Base-by-base conservation (phyloP, 2,329 filamentous ascomycete species). In the Arthrobotrys sinensis region DNA sequence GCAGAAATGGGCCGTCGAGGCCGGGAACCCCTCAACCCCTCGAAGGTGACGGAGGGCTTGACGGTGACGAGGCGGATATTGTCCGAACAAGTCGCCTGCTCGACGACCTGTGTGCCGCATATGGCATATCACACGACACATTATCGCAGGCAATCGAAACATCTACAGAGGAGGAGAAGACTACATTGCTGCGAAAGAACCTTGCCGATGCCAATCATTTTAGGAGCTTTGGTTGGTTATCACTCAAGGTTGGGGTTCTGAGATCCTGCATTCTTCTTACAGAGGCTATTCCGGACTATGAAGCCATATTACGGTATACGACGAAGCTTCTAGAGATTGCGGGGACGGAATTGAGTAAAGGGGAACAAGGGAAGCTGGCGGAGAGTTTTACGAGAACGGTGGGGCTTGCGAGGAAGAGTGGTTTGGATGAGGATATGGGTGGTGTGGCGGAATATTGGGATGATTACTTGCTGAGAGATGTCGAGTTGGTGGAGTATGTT, bases 361-460 rank as follows among this genome's bases (percentile, higher is more conserved):
- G 98, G 71, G 96, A 98, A 82, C 96, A 99, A 84, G 86, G 92
- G 21, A 90, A 92, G 28, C 86, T 98, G n/a, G 88, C 91, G 55
- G 92, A 92, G 52, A 97, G 95, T 81, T 94, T 99, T 76, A 90
- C 91, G 40, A 92, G 95, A 79, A 97, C 94, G 0, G 90, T 94
- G 34, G 89, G 88, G 36, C 89, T 96, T n/a, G 91, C 92, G 0
- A 89, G 89, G 77, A 91, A 92, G 76, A 85, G 97, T 28, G 94
- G 94, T 0, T 85, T 94, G 32, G 86, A 88, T 4, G 85, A 91
- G 70, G 76, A 75, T 36, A 50, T 75, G 76, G 76, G 76, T 34
- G 85, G 95, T 48, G 88, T 90, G 65, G 94, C 93, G 4, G 92
- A 96, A 81, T 99, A 97, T 83, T 99, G 96, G 96, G 96, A 99